phyloP scores from a whole-genome alignment of 2,329 filamentous ascomycete genomes.

The Rutstroemia sp. region DNA sequence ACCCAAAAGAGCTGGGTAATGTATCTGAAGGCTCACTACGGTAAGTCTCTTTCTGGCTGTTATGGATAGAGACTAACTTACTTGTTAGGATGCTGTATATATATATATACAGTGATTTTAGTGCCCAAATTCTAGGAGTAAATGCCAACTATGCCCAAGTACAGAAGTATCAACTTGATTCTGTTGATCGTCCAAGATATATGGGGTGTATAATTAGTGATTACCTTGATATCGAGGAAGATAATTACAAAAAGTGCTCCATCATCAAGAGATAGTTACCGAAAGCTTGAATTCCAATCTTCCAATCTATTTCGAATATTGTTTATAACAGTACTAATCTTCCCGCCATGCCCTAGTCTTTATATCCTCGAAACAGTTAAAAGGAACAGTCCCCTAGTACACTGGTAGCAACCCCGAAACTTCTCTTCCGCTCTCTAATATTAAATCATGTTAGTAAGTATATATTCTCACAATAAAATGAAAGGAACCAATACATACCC shows the following conservation, averaged over 20 bases:
- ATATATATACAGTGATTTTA: constrained; percentile 10
- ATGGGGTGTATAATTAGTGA: constrained; percentile 17
- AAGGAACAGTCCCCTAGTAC: too few relatives aligned
- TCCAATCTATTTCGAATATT: too few relatives aligned
- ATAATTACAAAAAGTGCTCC: constrained; percentile 21
- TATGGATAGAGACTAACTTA: neutral
- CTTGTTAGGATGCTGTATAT: constrained; percentile 5
- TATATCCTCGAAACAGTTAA: too few relatives aligned
- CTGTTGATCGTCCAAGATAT: neutral
- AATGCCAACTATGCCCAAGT: constrained; percentile 15
- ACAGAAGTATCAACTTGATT: neutral
- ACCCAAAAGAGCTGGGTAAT: neutral
- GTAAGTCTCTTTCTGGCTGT: constrained; percentile 6
- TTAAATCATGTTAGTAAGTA: too few relatives aligned
- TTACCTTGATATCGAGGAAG: constrained; percentile 15
- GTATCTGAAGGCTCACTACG: constrained; percentile 12
- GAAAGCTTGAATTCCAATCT: too few relatives aligned
- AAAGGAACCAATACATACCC: too few relatives aligned
- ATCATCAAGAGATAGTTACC: constrained; percentile 20
- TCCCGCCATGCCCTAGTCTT: too few relatives aligned
- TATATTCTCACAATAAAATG: too few relatives aligned
- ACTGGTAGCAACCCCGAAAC: too few relatives aligned
- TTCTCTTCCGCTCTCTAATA: too few relatives aligned
- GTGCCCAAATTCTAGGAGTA: constrained; percentile 12
- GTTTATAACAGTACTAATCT: too few relatives aligned